Evolutionary conservation across 1,139 yeast genomes (phyloP).

Genomic region (Candida sp.): DNA sequence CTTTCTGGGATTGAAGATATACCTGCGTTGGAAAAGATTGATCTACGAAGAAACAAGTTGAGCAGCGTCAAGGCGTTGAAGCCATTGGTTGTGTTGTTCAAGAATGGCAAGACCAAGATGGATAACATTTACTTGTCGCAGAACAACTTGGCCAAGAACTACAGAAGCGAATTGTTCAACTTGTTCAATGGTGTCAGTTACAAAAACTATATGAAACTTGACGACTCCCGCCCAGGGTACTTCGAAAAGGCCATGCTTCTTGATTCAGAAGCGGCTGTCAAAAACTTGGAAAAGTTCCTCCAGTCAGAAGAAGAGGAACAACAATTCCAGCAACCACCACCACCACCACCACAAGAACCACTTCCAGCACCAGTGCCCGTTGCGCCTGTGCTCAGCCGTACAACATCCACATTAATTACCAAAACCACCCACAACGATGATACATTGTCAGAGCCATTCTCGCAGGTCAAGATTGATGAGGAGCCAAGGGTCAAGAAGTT

Average conservation of each 20-base stretch:
- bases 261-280: slow-evolving; percentile 52
- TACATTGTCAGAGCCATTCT: not conserved
- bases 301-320: not conserved
- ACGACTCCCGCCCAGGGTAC: slow-evolving; percentile 68
- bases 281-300: slow-evolving; percentile 46
- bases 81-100: slow-evolving; percentile 42
- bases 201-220: slow-evolving; percentile 52
- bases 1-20: slow-evolving; percentile 56
- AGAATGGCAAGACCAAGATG: slow-evolving; percentile 31
- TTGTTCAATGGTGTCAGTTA: slow-evolving; percentile 56
- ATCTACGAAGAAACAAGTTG: slow-evolving; percentile 57
- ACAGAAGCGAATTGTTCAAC: slow-evolving; percentile 59
- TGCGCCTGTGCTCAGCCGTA: not conserved
- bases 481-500: slow-evolving; percentile 15
- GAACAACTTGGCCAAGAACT: slow-evolving; percentile 52
- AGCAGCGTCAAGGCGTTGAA: slow-evolving; percentile 28
- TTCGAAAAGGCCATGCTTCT: slow-evolving; percentile 60
- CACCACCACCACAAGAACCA: not conserved
- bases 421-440: not conserved
- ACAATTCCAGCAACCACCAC: not conserved
- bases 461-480: not conserved
- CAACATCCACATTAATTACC: slow-evolving; percentile 1
- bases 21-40: slow-evolving; percentile 53
- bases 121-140: slow-evolving; percentile 42
- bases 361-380: not conserved